phyloP scores from a whole-genome alignment of 2,329 filamentous ascomycete genomes.

The Lasiodiplodia citricola region DNA sequence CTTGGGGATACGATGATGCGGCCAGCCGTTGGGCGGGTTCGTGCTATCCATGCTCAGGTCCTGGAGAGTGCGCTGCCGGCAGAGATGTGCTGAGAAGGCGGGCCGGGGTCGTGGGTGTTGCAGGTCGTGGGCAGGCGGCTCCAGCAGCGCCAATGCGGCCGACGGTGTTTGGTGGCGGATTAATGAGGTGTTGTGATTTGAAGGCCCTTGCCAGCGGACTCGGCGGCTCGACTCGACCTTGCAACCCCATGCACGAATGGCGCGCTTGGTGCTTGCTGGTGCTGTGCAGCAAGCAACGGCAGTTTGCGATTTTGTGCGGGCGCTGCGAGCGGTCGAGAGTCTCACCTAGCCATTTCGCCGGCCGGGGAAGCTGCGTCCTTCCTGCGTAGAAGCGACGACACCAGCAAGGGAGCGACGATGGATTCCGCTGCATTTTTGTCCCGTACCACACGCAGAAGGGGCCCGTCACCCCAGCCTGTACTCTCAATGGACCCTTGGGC shows the following conservation, averaged over 20 bases:
- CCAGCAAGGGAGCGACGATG: not conserved
- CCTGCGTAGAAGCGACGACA: not conserved
- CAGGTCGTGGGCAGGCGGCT: constrained; percentile 16
- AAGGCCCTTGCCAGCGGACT: not conserved
- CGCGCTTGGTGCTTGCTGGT: not conserved
- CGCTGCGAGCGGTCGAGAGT: constrained; percentile 8
- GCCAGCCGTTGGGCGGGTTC: constrained; percentile 12
- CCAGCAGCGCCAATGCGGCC: constrained; percentile 26
- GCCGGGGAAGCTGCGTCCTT: not conserved
- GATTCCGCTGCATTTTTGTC: not conserved
- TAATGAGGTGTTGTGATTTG: constrained; percentile 26
- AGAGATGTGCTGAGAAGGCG: not conserved
- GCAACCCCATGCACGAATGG: not conserved
- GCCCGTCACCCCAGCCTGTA: not conserved
- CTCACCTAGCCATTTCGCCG: not conserved
- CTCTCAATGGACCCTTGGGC: not conserved
- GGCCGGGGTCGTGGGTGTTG: not conserved
- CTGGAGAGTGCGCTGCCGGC: not conserved
- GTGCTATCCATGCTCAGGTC: constrained; percentile 21
- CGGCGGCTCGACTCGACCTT: not conserved
- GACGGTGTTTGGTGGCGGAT: constrained; percentile 25
- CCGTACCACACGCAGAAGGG: not conserved
- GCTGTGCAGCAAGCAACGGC: not conserved
- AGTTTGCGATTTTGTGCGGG: not conserved
- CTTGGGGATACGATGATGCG: constrained; percentile 33